These are phyloP conservation scores for Ascosphaera acerosa DNA, from an alignment of 2,329 filamentous ascomycete species.

Conservation along the genomic window DNA sequence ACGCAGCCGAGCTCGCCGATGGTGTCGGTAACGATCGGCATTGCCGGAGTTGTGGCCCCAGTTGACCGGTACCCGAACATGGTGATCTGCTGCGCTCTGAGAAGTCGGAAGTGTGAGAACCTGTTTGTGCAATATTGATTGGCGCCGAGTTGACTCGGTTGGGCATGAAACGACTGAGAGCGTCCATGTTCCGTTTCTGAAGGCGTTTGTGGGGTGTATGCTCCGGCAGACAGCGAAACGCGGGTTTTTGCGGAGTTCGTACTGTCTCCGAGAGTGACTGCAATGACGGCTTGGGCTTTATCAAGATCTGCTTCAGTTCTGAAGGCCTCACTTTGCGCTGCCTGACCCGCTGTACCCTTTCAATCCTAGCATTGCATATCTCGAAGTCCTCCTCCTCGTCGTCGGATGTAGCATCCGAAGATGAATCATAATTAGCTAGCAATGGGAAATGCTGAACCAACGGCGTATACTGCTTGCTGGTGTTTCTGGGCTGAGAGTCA, in stretches of 20 bases:
- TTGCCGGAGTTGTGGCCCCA: no score
- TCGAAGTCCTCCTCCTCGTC: background rate
- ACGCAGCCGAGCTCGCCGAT: no score
- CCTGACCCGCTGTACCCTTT: background rate
- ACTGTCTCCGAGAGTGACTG: background rate
- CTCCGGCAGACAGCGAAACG: background rate
- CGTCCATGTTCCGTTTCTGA: background rate
- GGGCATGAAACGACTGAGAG: slow-evolving; percentile 1
- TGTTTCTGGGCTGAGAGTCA: no score
- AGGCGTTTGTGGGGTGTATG: background rate
- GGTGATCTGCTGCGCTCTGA: no score
- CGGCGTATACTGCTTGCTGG: no score
- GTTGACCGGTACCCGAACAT: no score
- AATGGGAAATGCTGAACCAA: no score
- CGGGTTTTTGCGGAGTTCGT: background rate
- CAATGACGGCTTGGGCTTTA: background rate
- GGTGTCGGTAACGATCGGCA: no score
- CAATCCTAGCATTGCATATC: background rate
- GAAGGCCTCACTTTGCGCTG: background rate
- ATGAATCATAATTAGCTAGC: background rate
- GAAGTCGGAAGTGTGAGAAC: no score
- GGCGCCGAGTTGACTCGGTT: background rate
- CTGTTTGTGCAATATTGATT: background rate
- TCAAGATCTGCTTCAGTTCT: background rate
- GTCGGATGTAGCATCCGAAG: background rate